Base-by-base conservation (phyloP, 2,329 filamentous ascomycete species). In the Dendryphion nanum region DNA sequence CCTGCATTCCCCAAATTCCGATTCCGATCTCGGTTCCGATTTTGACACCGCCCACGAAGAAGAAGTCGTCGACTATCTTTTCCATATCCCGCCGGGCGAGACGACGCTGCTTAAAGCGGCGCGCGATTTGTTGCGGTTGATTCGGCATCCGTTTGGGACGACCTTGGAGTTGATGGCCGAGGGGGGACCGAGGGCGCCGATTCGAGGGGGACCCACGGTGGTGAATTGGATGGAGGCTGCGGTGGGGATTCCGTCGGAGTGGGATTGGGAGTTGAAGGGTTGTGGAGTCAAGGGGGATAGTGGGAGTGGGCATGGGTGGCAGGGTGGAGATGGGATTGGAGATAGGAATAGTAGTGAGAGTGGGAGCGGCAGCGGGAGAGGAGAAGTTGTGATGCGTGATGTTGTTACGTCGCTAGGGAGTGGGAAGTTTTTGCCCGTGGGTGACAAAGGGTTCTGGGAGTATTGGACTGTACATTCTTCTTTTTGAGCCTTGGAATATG, bases 131-230 rank as follows among this genome's bases (percentile, higher is more conserved):
- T 42, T 51, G 16, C 30, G 30, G 4, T 30, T 42, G n/a, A 37
- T 50, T 6, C 48, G 46, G 16, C 34, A 38, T 10, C 49, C 48
- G 2, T 50, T 53, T 18, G 34, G 36, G 23, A 28, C 35, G 4
- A 4, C 18, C 8, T 16, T 40, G 4, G 38, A 40, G 14, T n/a
- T 40, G 10, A 14, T 35, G 4, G 26, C 38, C 3, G 14, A 32
- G 28, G 38, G 33, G 2, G 33, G 24, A 1, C 38, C 26, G 17
- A 14, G 30, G 21, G 32, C 28, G 7, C 16, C 8, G 13, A 15
- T 32, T 14, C 5, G 29, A 8, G n/a, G 23, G 10, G 23, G n/a
- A n/a, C 13, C 18, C 13, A 42, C 20, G 18, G 12, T 36, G n/a
- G 32, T 42, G 4, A 42, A 35, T 26, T 35, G 35, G 31, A 31